phyloP scores from a whole-genome alignment of 2,329 filamentous ascomycete genomes.

The Penicillium fuscoglaucum region DNA sequence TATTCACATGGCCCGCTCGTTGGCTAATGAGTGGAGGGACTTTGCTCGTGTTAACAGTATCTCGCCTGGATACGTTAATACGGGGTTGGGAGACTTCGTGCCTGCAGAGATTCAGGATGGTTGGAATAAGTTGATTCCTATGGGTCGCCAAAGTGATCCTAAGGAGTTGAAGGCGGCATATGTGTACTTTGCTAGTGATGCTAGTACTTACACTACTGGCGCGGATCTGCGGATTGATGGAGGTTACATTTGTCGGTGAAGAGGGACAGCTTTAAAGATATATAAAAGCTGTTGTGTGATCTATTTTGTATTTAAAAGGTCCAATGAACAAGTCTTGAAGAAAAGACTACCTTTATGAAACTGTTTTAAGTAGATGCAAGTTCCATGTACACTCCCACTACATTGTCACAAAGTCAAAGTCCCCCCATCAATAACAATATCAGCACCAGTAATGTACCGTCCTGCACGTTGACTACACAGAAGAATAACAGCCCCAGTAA shows the following conservation, averaged over 20 bases:
- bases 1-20: slow-evolving; percentile 63
- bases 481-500: slow-evolving; percentile 63
- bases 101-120: slow-evolving; percentile 57
- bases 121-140: slow-evolving; percentile 61
- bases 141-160: slow-evolving; percentile 62
- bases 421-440: slow-evolving; percentile 65
- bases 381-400: background rate
- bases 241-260: slow-evolving; percentile 42
- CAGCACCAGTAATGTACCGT: slow-evolving; percentile 67
- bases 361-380: background rate
- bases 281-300: background rate
- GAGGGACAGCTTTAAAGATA: background rate
- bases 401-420: slow-evolving; percentile 7
- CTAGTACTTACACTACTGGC: slow-evolving; percentile 53
- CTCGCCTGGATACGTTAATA: slow-evolving; percentile 69
- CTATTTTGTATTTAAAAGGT: background rate
- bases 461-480: slow-evolving; percentile 59
- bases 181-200: slow-evolving; percentile 50
- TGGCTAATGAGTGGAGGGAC: slow-evolving; percentile 69
- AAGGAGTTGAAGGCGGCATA: slow-evolving; percentile 65
- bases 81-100: slow-evolving; percentile 66
- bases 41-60: slow-evolving; percentile 69
- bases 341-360: too few relatives aligned
- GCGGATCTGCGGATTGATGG: slow-evolving; percentile 52
- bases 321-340: background rate